phyloP scores from a whole-genome alignment of 768 basidiomycete species.

The Dentipellis sp. region DNA sequence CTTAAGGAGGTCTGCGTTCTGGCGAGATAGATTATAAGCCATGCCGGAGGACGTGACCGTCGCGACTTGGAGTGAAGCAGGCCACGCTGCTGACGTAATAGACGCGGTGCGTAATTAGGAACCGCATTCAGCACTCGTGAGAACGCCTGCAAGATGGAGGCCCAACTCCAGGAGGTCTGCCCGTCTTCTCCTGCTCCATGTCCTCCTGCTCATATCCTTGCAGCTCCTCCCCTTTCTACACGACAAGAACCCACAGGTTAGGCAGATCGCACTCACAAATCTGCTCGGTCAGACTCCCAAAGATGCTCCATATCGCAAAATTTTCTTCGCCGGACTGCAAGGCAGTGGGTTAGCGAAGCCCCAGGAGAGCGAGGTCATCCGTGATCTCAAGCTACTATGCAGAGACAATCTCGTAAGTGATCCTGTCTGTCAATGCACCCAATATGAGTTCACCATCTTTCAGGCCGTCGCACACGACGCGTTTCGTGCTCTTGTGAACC shows the following conservation, averaged over 20 bases:
- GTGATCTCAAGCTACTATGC: constrained; percentile 81
- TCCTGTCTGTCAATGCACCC: too few species aligned
- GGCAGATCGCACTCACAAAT: constrained; percentile 79
- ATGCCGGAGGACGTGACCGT: constrained; percentile 26
- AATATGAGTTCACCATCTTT: constrained; percentile 15
- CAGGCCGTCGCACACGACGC: constrained; percentile 92
- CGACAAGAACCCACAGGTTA: constrained; percentile 80
- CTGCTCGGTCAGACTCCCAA: constrained; percentile 72
- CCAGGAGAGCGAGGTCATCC: constrained; percentile 59
- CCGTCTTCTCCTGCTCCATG: too few species aligned
- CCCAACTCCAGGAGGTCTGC: constrained; percentile 16
- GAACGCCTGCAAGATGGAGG: constrained; percentile 3
- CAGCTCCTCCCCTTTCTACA: constrained; percentile 79
- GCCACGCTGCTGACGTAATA: background rate
- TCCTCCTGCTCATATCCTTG: background rate
- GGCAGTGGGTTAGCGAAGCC: constrained; percentile 46
- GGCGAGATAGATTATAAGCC: constrained; percentile 71
- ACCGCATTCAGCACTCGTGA: background rate
- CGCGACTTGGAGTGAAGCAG: background rate
- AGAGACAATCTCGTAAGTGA: constrained; percentile 68
- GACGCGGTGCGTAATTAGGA: background rate
- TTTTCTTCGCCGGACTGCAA: constrained; percentile 63
- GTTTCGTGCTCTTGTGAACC: constrained; percentile 86
- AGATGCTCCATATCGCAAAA: constrained; percentile 57
- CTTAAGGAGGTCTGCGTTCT: constrained; percentile 50